Base-by-base conservation (phyloP, 108 stramenopile species). In the Stephanodiscus triporus region DNA sequence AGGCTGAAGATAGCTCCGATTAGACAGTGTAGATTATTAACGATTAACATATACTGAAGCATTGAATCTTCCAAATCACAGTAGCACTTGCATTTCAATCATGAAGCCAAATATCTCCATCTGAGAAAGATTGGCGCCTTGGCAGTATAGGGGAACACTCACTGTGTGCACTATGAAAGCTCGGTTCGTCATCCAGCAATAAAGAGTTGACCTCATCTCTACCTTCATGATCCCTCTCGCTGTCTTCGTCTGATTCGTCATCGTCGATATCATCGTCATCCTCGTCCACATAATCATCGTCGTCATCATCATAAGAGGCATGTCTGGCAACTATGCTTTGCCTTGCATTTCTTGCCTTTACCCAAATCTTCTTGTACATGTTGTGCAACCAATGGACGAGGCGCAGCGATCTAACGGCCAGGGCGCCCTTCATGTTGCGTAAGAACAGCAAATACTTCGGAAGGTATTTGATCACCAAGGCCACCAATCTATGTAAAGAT, bases 381-480 rank as follows among this genome's bases (percentile, higher is more conserved):
- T 86, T 84, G 17, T 88, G 85, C n/a, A 85, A 63, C 85, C 86
- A 93, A 70, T 91, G 88, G 20, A 93, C 62, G 54, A 89, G 86
- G 57, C 92, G 69, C 48, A 95, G 62, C 20, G 87, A 47, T 17
- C 91, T 83, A 6, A 92, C 53, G 8, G 80, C 84, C 49, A 95
- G 19, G 6, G 89, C 89, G 9, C 85, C 86, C 61, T 85, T 88
- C 91, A 92, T 95, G 67, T 95, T 89, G 34, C 87, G 85, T 63
- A 86, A 50, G 69, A 91, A 95, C 45, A 95, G 23, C 22, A 88
- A 22, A 68, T 95, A 95, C 78, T 92, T 95, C 6, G 93, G 93
- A 54, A 92, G 68, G 72, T 95, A 95, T 58, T 89, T 88, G 83
- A 95, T 91, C 19, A 91, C 63, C 30, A 92, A 45, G 17, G 63